These are phyloP conservation scores for Erythrophleum ivorense DNA, from an alignment of 331 rosid species.

Conservation along the genomic window DNA sequence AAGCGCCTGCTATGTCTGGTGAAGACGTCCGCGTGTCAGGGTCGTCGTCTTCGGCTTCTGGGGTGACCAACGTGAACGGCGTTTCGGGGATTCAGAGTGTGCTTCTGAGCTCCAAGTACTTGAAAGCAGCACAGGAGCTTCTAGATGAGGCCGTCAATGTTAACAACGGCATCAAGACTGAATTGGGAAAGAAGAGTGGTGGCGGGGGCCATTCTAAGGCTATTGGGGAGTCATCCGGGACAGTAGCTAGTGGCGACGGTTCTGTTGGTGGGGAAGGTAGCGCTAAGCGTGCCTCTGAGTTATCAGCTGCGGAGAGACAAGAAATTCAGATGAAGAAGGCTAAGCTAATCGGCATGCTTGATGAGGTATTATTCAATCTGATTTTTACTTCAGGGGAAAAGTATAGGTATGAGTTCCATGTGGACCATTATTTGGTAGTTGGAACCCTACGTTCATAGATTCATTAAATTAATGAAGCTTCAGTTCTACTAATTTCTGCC, in stretches of 20 bases:
- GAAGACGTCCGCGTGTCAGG: conserved; percentile 66
- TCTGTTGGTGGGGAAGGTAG: conserved; percentile 52
- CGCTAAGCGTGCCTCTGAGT: conserved; percentile 62
- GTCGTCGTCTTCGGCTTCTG: conserved; percentile 75
- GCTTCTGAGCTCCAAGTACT: conserved; percentile 82
- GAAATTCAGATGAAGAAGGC: conserved; percentile 98
- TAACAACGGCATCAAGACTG: conserved; percentile 61
- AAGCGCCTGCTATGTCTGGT: conserved; percentile 47
- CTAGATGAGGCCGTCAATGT: conserved; percentile 89
- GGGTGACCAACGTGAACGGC: conserved; percentile 57
- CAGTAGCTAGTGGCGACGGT: conserved; percentile 58
- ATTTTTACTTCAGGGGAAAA: not conserved
- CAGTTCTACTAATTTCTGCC: no score
- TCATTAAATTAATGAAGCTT: conserved; percentile 2
- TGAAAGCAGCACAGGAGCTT: conserved; percentile 92
- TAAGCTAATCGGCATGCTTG: conserved; percentile 89
- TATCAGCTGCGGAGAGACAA: conserved; percentile 83
- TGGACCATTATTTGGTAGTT: not conserved
- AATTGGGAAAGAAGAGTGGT: conserved; percentile 51
- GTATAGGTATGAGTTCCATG: not conserved
- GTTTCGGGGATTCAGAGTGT: conserved; percentile 77
- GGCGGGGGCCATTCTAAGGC: conserved; percentile 42
- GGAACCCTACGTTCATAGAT: not conserved
- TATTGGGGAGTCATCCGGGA: conserved; percentile 60
- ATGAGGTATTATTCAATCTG: conserved; percentile 65